Evolutionary conservation across 306 rosid genomes (phyloP).

Genomic region (Boehmeria nivea): DNA sequence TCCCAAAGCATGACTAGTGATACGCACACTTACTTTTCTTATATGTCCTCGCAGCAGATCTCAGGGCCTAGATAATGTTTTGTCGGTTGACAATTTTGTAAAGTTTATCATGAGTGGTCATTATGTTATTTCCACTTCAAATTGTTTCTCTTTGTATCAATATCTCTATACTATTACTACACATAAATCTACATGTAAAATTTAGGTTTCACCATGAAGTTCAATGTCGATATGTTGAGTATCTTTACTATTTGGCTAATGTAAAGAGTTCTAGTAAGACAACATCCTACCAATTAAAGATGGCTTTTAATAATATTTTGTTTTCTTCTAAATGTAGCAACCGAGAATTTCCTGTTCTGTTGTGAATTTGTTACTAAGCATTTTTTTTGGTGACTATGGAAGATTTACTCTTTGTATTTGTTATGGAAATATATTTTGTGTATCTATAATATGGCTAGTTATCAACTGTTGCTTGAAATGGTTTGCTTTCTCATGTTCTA

Average conservation of each 20-base stretch:
- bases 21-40: conserved; percentile 41
- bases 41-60: conserved; percentile 65
- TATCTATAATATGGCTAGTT: neutral
- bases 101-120: conserved; percentile 15
- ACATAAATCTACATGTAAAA: neutral
- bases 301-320: neutral
- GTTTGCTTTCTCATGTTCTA: neutral
- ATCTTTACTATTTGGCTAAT: conserved; percentile 9
- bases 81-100: neutral
- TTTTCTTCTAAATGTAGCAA: neutral
- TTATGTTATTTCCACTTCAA: conserved; percentile 12
- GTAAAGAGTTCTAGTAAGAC: conserved; percentile 7
- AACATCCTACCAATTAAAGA: neutral
- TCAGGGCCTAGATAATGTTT: conserved; percentile 82
- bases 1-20: conserved; percentile 25
- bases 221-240: neutral
- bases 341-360: neutral
- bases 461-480: neutral
- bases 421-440: neutral
- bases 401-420: neutral
- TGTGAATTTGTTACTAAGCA: neutral
- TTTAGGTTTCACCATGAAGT: conserved; percentile 14
- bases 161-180: neutral
- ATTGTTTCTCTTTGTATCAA: conserved; percentile 1
- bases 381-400: neutral